Evolutionary conservation across 1,284 basidiomycete species (phyloP).

Genomic region (Grifola frondosa): DNA sequence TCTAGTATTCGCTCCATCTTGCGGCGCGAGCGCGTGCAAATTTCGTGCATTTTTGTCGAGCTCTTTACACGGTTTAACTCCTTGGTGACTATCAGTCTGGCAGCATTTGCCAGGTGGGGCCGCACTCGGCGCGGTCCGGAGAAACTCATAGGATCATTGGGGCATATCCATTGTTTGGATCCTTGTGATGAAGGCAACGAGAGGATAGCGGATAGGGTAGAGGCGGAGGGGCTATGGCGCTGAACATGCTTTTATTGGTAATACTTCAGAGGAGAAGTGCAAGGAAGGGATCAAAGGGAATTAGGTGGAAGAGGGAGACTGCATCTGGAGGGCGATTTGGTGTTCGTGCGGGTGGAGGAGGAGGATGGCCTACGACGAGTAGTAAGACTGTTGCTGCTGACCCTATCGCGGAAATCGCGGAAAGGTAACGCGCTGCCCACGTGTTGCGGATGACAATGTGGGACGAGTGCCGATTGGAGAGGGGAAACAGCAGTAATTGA

Average conservation of each 20-base stretch:
- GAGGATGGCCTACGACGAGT: conserved; percentile 30
- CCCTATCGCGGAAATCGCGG: conserved; percentile 32
- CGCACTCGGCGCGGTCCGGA: conserved; percentile 85
- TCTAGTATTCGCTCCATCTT: conserved; percentile 94
- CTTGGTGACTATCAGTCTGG: conserved; percentile 81
- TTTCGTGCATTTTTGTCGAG: conserved; percentile 88
- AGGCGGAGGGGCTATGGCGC: conserved; percentile 32
- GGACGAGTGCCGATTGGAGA: conserved; percentile 12
- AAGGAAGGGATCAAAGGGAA: conserved; percentile 65
- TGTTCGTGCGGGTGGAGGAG: conserved; percentile 28
- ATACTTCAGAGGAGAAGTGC: conserved; percentile 63
- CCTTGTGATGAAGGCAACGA: conserved; percentile 66
- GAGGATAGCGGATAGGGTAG: conserved; percentile 29
- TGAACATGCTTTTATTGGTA: conserved; percentile 46
- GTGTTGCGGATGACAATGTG: conserved; percentile 14
- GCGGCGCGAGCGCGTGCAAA: conserved; percentile 81
- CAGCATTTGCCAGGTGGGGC: conserved; percentile 90
- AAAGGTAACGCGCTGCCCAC: conserved; percentile 34
- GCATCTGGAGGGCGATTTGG: conserved; percentile 30
- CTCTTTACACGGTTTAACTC: conserved; percentile 92
- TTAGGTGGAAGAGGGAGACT: conserved; percentile 54
- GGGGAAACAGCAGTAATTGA: conserved; percentile 14
- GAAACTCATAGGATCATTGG: conserved; percentile 57
- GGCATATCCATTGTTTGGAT: conserved; percentile 71
- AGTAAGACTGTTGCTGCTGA: conserved; percentile 25